Evolutionary conservation across 306 rosid genomes (phyloP), one percentile per base, ranked within the genome.

Genomic region (Ammopiptanthus mongolicus): DNA sequence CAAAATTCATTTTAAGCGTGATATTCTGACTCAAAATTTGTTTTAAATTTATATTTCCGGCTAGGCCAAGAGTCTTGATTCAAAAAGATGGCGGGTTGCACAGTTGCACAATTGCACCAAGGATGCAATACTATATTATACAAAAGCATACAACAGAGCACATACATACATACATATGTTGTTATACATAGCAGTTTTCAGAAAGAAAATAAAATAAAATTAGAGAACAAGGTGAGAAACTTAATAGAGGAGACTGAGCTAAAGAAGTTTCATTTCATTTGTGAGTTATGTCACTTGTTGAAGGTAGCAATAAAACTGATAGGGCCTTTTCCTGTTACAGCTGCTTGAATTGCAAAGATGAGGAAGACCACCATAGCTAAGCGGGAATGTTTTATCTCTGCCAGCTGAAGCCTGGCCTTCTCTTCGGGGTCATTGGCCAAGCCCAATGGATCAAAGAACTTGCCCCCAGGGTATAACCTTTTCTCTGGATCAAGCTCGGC

Each of bases 301-400:
- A 91, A 88, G 81, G 97, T 89, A 19, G 91, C 90, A 62, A 88
- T 0, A 56, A 89, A 89, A 73, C 82, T 69, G 68, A 91, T 80
- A 18, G 96, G 97, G 14, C 93, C 97, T 79, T 92, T 89, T 13
- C 97, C 93, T 5, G 91, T 89, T 2, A 76, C 83, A 77, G 91
- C 91, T 67, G 96, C 96, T 86, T 88, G 91, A 65, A 92, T 80
- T 6, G 80, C 93, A 84, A 92, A 92, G 81, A 85, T 68, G 69
- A 92, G 91, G 84, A 92, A 92, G 8, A 72, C 96, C 36, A 92
- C 75, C 97, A 92, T 92, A 12, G 93, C 97, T 4, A 92, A 82
- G 3, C 97, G 85, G 0, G 90, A 69, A 71, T 92, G 97, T 83
- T 92, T 89, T 84, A 92, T 86, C 80, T 92, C 97, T 7, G 97